Conservation (phyloP, 768 basidiomycete species). For the Boletus pseudopeckii region DNA sequence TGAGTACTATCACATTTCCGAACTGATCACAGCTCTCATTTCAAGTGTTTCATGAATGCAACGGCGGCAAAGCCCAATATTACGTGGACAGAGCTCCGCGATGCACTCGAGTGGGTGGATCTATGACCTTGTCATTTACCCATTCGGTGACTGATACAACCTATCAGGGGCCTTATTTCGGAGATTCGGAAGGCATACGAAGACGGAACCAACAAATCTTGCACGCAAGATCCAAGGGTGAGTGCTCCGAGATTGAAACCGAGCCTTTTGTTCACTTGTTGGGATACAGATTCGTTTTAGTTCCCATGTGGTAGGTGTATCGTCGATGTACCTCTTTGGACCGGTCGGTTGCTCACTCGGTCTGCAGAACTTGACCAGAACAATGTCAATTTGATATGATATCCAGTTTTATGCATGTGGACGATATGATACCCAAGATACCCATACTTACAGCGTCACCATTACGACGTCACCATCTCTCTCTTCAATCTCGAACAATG, state of each 20-base stretch:
- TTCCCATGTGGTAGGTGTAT: constrained; percentile 7
- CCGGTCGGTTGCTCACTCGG: not conserved
- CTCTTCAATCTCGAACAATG: no score
- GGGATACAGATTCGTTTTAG: constrained; percentile 10
- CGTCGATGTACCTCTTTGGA: not conserved
- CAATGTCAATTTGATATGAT: constrained; percentile 12
- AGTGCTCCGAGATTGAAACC: constrained; percentile 2
- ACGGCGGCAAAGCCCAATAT: constrained; percentile 3
- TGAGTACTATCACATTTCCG: not conserved
- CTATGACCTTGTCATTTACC: not conserved
- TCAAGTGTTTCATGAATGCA: constrained; percentile 21
- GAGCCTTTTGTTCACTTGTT: not conserved
- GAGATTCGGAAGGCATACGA: constrained; percentile 15
- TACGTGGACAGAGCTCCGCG: constrained; percentile 22
- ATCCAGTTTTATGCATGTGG: not conserved
- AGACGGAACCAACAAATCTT: not conserved
- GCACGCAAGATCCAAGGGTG: constrained; percentile 20
- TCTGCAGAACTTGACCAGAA: constrained; percentile 12
- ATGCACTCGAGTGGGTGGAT: constrained; percentile 12
- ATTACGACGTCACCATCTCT: no score
- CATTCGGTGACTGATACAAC: not conserved
- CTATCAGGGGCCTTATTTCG: constrained; percentile 10
- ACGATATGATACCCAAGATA: constrained; percentile 2
- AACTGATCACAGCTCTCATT: not conserved
- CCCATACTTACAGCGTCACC: no score